phyloP scores from a whole-genome alignment of 768 basidiomycete species.

The Amanita phalloides region DNA sequence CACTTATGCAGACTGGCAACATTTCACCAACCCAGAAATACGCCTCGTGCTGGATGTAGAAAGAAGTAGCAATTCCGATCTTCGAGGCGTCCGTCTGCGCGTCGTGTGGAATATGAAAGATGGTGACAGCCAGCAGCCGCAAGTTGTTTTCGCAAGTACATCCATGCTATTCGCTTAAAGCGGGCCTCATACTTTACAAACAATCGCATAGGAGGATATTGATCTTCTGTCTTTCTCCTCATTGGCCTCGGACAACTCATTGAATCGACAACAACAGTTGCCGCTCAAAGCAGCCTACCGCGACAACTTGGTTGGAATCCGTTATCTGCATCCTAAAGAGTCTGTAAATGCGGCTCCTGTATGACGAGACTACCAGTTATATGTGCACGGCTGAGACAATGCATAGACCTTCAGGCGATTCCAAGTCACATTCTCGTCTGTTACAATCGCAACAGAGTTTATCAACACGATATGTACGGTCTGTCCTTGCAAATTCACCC shows the following conservation, averaged over 20 bases:
- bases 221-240: constrained; percentile 61
- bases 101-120: constrained; percentile 51
- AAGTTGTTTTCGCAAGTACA: constrained; percentile 56
- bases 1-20: constrained; percentile 44
- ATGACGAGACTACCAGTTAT: neutral
- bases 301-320: constrained; percentile 61
- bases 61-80: constrained; percentile 34
- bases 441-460: constrained; percentile 39
- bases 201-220: constrained; percentile 53
- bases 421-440: constrained; percentile 57
- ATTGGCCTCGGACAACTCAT: constrained; percentile 18
- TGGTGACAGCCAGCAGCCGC: constrained; percentile 32
- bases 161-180: neutral
- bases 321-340: constrained; percentile 45
- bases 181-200: neutral
- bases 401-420: constrained; percentile 61
- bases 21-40: constrained; percentile 63
- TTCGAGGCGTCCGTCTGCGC: constrained; percentile 55
- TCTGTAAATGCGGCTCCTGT: constrained; percentile 2
- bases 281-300: constrained; percentile 79
- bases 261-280: constrained; percentile 31
- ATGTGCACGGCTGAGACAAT: constrained; percentile 1
- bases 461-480: constrained; percentile 52
- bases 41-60: constrained; percentile 51
- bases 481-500: constrained; percentile 66